Conservation (phyloP, 129 eudicot species). For the Erigeron canadensis region DNA sequence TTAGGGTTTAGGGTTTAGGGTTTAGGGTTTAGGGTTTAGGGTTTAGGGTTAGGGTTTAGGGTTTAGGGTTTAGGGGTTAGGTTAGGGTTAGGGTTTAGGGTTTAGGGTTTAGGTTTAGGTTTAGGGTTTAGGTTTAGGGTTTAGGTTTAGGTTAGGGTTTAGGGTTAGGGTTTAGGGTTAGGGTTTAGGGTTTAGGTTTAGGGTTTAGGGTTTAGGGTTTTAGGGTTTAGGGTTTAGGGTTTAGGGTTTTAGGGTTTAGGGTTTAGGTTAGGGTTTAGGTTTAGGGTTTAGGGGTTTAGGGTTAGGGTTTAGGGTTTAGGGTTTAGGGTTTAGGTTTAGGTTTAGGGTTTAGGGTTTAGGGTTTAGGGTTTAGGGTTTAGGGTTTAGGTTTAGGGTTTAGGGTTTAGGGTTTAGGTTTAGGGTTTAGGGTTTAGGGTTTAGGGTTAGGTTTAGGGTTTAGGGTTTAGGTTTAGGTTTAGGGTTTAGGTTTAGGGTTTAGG, state of each 20-base stretch:
- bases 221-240: background rate
- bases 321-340: constrained; percentile 12
- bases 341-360: constrained; percentile 11
- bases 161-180: background rate
- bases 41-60: background rate
- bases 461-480: background rate
- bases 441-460: background rate
- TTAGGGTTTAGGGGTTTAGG: constrained; percentile 1
- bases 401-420: background rate
- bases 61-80: constrained; percentile 12
- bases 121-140: constrained; percentile 1
- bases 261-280: no score
- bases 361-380: constrained; percentile 14
- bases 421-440: constrained; percentile 7
- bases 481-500: constrained; percentile 11
- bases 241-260: constrained; percentile 10
- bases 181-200: constrained; percentile 7
- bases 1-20: background rate
- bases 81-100: no score
- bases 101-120: no score
- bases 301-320: background rate
- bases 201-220: background rate
- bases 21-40: background rate
- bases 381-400: constrained; percentile 1
- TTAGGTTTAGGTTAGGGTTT: no score